Percentiles rank a stretch among this genome's conserved stretches.
Conservation (phyloP, 257 asterid species). For the Phtheirospermum japonicum region DNA sequence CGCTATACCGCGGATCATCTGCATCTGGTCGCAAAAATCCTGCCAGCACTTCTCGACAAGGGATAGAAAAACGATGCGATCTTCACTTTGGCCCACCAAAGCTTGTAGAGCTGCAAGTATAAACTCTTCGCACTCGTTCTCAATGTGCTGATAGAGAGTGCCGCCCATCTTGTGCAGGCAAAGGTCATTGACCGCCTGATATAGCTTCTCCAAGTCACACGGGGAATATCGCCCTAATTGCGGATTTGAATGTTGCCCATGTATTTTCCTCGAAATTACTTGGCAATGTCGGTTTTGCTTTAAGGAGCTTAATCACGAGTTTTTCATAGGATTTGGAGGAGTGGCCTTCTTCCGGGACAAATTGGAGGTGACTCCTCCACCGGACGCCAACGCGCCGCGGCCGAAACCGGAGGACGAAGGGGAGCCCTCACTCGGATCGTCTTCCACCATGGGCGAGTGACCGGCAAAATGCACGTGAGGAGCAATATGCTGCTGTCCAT, state of each 20-base stretch:
- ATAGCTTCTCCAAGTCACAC: conserved; percentile 66
- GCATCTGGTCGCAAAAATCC: conserved; percentile 81
- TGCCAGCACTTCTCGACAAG: conserved; percentile 83
- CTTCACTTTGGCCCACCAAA: conserved; percentile 72
- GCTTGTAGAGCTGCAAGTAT: conserved; percentile 46
- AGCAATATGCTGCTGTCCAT: conserved; percentile 26
- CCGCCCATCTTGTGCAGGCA: conserved; percentile 81
- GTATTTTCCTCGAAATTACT: conserved; percentile 61
- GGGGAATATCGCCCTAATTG: conserved; percentile 67
- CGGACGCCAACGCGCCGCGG: conserved; percentile 28
- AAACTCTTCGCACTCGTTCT: conserved; percentile 61
- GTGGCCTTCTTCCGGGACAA: conserved; percentile 58
- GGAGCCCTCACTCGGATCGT: conserved; percentile 39
- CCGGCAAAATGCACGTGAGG: conserved; percentile 33
- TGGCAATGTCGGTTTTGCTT: conserved; percentile 66
- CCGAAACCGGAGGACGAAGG: conserved; percentile 25
- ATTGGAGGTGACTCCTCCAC: conserved; percentile 50
- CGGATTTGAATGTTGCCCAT: conserved; percentile 67
- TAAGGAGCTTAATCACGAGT: conserved; percentile 61
- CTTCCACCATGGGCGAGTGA: conserved; percentile 44
- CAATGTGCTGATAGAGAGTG: conserved; percentile 57
- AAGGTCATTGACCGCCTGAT: conserved; percentile 72
- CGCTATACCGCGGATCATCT: conserved; percentile 82
- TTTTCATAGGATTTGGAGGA: conserved; percentile 61
- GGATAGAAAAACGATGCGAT: conserved; percentile 62